phyloP scores from a whole-genome alignment of 2,329 filamentous ascomycete species.

The Hypomyces perniciosus region DNA sequence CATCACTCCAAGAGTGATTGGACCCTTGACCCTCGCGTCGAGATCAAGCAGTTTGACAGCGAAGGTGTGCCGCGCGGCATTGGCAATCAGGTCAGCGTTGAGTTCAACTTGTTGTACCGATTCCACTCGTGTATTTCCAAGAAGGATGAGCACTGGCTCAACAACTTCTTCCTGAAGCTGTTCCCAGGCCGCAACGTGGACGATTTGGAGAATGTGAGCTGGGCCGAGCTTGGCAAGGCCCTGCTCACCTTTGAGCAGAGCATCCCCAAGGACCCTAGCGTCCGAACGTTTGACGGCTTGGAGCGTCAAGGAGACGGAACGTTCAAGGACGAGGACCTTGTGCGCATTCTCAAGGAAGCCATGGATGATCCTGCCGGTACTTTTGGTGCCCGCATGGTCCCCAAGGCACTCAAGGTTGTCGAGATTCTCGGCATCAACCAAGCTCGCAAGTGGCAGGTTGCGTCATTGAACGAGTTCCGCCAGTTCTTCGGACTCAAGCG shows the following conservation, averaged over 20 bases:
- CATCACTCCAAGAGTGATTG: constrained; percentile 54
- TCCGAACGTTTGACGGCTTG: constrained; percentile 44
- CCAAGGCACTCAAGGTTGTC: constrained; percentile 51
- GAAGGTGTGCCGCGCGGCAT: constrained; percentile 48
- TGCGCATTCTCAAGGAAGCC: constrained; percentile 44
- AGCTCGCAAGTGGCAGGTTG: constrained; percentile 55
- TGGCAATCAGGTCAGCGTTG: constrained; percentile 61
- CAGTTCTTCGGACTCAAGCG: constrained; percentile 55
- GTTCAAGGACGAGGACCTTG: constrained; percentile 49
- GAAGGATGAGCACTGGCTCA: constrained; percentile 57
- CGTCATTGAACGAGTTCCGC: constrained; percentile 59
- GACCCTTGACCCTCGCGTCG: constrained; percentile 58
- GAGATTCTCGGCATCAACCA: constrained; percentile 59
- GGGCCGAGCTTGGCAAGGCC: constrained; percentile 32
- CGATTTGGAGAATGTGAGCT: constrained; percentile 28
- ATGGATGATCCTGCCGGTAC: constrained; percentile 18
- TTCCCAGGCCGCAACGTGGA: constrained; percentile 28
- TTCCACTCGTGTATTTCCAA: constrained; percentile 58
- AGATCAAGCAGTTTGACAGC: constrained; percentile 43
- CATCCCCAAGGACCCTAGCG: constrained; percentile 37
- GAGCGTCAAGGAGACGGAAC: constrained; percentile 44
- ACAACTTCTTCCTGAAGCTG: constrained; percentile 45
- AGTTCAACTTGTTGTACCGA: constrained; percentile 63
- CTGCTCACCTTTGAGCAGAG: constrained; percentile 34
- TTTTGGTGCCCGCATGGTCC: constrained; percentile 55